Evolutionary conservation across 805 yeast species (phyloP), one percentile per base, ranked within the genome.

Genomic region (Cyberlindnera sargentensis): DNA sequence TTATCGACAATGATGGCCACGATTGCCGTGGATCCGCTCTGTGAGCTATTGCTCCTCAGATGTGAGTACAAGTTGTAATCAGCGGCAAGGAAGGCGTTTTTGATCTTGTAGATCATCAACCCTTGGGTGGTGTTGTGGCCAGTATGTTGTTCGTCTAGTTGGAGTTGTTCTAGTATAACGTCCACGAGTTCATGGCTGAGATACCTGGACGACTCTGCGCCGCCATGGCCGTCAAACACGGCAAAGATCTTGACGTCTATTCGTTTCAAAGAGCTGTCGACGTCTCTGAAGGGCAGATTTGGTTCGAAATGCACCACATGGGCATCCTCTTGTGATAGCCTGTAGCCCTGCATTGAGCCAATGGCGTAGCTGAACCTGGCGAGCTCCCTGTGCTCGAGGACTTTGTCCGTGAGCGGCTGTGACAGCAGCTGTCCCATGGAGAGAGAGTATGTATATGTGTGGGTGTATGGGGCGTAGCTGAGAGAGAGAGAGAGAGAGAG

Each of bases 221-320:
- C 90, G 3, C 95, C 95, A 60, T 84, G 95, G 2, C 95, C 95
- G 61, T 84, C 95, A 61, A 82, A 84, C 2, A 84, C 84, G 0
- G 83, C 88, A 59, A 80, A 82, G 3, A 84, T 70, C 44, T 70
- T 68, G 9, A 55, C 36, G 41, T 52, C 52, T 5, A 61, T 41
- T 28, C 52, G 48, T 36, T 51, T 51, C 5, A 49, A 39, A 6
- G 57, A 55, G 5, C 53, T 42, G 20, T 47, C 47, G 6, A 42
- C 45, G 32, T 51, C 57, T 8, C 60, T 55, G 34, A 58, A 61
- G 8, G 41, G 46, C 3, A 75, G 66, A 28, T 66, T 49, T 9
- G 63, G 37, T 30, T 66, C 69, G 46, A 66, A 68, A 40, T 69
- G 72, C 23, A 78, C 74, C 47, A 76, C 70, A 60, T 80, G 84